A percentile compares a stretch with the other conserved stretches of the same genome.
These are phyloP conservation scores for Fraxinus latifolia DNA, from an alignment of 305 asterid genomes.

Conservation along the genomic window DNA sequence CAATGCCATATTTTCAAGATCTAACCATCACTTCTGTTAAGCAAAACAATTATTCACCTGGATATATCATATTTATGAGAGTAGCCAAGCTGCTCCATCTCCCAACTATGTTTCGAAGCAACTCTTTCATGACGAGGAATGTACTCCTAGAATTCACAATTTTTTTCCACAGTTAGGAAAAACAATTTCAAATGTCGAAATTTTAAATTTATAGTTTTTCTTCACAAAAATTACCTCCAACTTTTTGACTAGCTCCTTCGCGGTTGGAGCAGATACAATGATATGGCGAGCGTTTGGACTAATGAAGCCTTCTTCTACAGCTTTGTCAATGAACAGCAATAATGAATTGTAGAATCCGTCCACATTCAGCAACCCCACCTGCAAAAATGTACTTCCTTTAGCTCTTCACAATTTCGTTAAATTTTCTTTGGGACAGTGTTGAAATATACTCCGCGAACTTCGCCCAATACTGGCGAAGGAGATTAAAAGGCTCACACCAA, in stretches of 20 bases:
- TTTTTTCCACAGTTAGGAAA: background rate
- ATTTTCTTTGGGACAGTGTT: background rate
- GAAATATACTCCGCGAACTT: no score
- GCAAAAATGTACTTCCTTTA: constrained; percentile 25
- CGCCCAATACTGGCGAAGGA: no score
- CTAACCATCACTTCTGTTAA: constrained; percentile 29
- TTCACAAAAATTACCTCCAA: constrained; percentile 52
- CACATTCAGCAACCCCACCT: constrained; percentile 87
- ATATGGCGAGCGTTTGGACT: constrained; percentile 77
- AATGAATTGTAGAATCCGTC: constrained; percentile 80
- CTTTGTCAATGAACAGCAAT: constrained; percentile 75
- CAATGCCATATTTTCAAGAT: constrained; percentile 16
- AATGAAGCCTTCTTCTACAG: constrained; percentile 86
- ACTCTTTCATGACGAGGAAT: constrained; percentile 76
- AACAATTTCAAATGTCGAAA: background rate
- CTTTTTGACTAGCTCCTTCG: constrained; percentile 74
- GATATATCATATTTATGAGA: constrained; percentile 48
- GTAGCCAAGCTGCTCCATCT: constrained; percentile 61
- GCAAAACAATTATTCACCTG: constrained; percentile 35
- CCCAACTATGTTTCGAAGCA: constrained; percentile 83
- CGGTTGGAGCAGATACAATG: constrained; percentile 80
- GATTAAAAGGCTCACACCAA: no score
- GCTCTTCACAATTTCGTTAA: background rate
- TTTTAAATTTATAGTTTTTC: background rate
- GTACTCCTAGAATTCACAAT: constrained; percentile 50